Conservation (phyloP, 257 asterid species). For the Euphrasia confusa region DNA sequence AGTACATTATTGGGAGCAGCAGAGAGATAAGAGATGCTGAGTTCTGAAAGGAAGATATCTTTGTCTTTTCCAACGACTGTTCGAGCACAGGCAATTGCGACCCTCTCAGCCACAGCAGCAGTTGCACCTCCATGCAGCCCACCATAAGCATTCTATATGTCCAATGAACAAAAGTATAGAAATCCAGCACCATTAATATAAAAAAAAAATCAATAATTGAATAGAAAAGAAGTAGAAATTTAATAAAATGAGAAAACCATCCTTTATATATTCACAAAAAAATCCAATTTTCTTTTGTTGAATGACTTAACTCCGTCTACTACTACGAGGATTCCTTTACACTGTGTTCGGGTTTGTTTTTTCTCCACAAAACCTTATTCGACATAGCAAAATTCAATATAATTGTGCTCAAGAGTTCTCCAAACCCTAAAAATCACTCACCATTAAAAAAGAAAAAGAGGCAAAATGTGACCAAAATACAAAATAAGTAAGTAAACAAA, state of each 20-base stretch:
- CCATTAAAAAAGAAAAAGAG: not conserved
- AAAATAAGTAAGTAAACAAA: not conserved
- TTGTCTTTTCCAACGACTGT: slow-evolving; percentile 71
- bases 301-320: not conserved
- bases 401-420: not conserved
- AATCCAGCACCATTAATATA: slow-evolving; percentile 11
- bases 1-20: slow-evolving; percentile 55
- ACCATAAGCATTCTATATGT: slow-evolving; percentile 50
- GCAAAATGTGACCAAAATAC: not conserved
- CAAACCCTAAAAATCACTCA: not conserved
- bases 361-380: not conserved
- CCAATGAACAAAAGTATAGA: slow-evolving; percentile 13
- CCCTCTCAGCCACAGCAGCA: slow-evolving; percentile 60
- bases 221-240: not conserved
- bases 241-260: not conserved
- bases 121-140: slow-evolving; percentile 95
- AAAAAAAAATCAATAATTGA: no score
- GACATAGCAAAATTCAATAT: not conserved
- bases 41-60: slow-evolving; percentile 80
- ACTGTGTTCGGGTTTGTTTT: not conserved
- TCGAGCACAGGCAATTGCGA: slow-evolving; percentile 77
- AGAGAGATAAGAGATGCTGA: slow-evolving; percentile 67
- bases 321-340: not conserved
- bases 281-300: not conserved
- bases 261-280: not conserved